These are phyloP conservation scores for Mycena citricolor DNA, from an alignment of 1,284 basidiomycete genomes.

Conservation along the genomic window DNA sequence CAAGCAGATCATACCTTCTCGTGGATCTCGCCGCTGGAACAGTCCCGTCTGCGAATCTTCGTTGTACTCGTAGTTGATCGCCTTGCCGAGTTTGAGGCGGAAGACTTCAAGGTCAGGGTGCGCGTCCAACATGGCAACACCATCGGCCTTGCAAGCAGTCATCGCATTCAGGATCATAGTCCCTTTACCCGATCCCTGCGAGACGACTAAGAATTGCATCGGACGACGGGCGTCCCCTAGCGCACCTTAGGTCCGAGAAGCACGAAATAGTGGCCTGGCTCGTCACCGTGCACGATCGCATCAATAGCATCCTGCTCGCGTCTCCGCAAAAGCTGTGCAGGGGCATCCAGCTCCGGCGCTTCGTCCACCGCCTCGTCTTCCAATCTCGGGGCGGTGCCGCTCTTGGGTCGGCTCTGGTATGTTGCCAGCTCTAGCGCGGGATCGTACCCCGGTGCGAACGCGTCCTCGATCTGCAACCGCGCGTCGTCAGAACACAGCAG, in stretches of 20 bases:
- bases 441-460: conserved; percentile 68
- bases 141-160: conserved; percentile 71
- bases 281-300: conserved; percentile 71
- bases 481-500: no score
- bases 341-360: conserved; percentile 35
- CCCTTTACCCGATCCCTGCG: conserved; percentile 64
- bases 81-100: conserved; percentile 78
- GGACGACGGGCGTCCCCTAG: conserved; percentile 1
- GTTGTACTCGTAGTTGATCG: conserved; percentile 75
- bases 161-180: conserved; percentile 84
- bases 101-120: conserved; percentile 63
- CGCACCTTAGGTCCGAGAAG: conserved; percentile 73
- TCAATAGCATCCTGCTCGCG: conserved; percentile 78
- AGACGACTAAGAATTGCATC: neutral
- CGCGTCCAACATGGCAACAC: conserved; percentile 53
- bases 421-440: conserved; percentile 75
- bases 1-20: conserved; percentile 53
- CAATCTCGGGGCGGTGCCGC: conserved; percentile 21
- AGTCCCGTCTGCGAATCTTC: conserved; percentile 78
- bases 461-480: conserved; percentile 56
- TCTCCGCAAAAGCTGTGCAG: conserved; percentile 59
- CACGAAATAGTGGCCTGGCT: conserved; percentile 74
- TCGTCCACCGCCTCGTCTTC: conserved; percentile 32
- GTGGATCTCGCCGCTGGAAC: conserved; percentile 81
- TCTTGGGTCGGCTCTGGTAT: conserved; percentile 29